These are phyloP conservation scores for Zhuliangozyma blackwelliae DNA, from an alignment of 1,139 yeast genomes.

Conservation along the genomic window DNA sequence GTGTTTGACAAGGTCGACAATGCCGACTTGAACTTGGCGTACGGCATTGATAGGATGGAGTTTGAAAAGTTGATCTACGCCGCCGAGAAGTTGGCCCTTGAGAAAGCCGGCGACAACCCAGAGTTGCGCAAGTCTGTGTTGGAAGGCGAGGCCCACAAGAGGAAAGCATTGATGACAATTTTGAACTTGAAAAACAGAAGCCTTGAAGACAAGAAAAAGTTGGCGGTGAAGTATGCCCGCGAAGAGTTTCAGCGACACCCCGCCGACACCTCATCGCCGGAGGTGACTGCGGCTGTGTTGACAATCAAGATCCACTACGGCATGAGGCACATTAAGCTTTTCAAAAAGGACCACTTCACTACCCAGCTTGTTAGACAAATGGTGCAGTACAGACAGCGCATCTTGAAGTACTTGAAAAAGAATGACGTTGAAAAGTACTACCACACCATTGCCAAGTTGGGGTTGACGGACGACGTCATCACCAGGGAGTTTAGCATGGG, in stretches of 20 bases:
- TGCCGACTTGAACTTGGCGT: conserved; percentile 57
- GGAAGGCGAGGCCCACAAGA: conserved; percentile 53
- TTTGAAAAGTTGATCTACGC: conserved; percentile 76
- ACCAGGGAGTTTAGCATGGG: conserved; percentile 81
- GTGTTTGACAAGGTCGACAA: conserved; percentile 55
- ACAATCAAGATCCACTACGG: conserved; percentile 78
- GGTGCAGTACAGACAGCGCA: conserved; percentile 85
- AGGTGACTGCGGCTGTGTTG: conserved; percentile 89
- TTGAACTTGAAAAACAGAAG: conserved; percentile 70
- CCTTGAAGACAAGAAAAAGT: conserved; percentile 51
- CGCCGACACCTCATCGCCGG: conserved; percentile 93
- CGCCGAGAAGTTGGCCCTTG: conserved; percentile 51
- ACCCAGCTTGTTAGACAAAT: conserved; percentile 70
- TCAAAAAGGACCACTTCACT: conserved; percentile 70
- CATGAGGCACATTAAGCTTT: conserved; percentile 68
- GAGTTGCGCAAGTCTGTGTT: conserved; percentile 46
- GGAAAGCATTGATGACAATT: conserved; percentile 67
- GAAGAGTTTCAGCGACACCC: conserved; percentile 76
- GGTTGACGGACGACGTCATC: conserved; percentile 77
- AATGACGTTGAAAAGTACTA: conserved; percentile 78
- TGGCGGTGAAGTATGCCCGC: conserved; percentile 63
- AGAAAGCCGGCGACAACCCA: conserved; percentile 16
- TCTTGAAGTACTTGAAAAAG: conserved; percentile 74
- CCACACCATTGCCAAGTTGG: conserved; percentile 82
- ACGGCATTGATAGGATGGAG: conserved; percentile 57